phyloP scores from a whole-genome alignment of 2,329 filamentous ascomycete species.

The Aspergillus sclerotialis region DNA sequence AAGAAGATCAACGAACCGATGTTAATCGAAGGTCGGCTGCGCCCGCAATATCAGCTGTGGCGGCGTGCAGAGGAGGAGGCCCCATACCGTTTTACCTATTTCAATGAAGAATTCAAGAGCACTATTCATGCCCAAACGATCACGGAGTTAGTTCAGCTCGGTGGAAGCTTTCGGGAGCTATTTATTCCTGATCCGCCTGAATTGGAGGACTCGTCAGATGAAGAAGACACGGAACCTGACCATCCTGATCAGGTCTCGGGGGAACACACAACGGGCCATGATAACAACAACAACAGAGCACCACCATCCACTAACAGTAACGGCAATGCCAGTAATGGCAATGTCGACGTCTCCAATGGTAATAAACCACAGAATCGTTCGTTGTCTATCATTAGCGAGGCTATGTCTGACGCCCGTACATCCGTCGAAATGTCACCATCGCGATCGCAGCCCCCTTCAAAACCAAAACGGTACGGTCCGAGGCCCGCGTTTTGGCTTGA shows the following conservation, averaged over 20 bases:
- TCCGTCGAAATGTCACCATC: conserved; percentile 16
- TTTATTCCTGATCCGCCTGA: conserved; percentile 82
- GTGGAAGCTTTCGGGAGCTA: conserved; percentile 74
- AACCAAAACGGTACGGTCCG: conserved; percentile 59
- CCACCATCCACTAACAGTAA: conserved; percentile 6
- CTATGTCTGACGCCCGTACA: conserved; percentile 21
- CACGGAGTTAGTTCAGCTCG: conserved; percentile 82
- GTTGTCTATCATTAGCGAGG: conserved; percentile 28
- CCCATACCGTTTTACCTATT: conserved; percentile 95
- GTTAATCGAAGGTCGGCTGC: conserved; percentile 79
- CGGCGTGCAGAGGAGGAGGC: conserved; percentile 81
- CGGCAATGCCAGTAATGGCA: conserved; percentile 19
- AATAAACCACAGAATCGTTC: conserved; percentile 20
- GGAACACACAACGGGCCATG: conserved; percentile 9
- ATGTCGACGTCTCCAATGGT: conserved; percentile 6
- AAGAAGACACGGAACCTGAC: conserved; percentile 45
- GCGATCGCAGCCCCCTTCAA: conserved; percentile 13
- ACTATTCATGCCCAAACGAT: conserved; percentile 96
- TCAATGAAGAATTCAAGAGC: conserved; percentile 93
- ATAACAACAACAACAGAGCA: conserved; percentile 2
- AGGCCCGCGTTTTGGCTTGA: conserved; percentile 97
- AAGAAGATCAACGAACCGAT: conserved; percentile 94
- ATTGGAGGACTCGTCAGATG: conserved; percentile 65
- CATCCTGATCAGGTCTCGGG: conserved; percentile 17
- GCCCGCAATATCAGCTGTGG: conserved; percentile 75